Evolutionary conservation across 116 monocot species (phyloP), one percentile per base, ranked within the genome.

Genomic region (Thalassia testudinum): DNA sequence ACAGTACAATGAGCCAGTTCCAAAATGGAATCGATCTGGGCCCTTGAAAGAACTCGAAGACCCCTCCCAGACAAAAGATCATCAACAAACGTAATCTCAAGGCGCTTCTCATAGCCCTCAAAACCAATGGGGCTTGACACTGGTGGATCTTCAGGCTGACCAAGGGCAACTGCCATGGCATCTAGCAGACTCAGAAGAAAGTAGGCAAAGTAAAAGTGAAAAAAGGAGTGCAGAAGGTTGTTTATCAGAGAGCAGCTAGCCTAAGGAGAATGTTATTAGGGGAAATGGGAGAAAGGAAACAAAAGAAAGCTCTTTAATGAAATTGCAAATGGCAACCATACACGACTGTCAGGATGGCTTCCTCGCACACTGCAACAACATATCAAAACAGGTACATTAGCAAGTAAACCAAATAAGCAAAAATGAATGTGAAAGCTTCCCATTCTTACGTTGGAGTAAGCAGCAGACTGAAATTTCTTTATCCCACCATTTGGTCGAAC

Each of bases 401-500:
- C 5, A 37, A n/a, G 5, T 15, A 47, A 18, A 20, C 26, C 2
- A 8, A 23, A 43, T 7, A 22, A 21, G 49, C 21, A 29, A 40
- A 0, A n/a, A 47, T 43, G 11, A 0, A 37, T 42, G 19, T 1
- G n/a, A 62, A 42, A 18, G 1, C 24, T 21, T 61, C 50, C 23
- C 0, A 45, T 56, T n/a, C 70, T 72, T 74, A 85, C 82, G 80
- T 92, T 92, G 72, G 92, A 92, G 83, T 92, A 92, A 15, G 92
- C 92, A 92, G 92, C 92, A 69, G 92, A 87, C 12, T 75, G 77
- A 66, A 92, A 92, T 43, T 87, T 91, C 85, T 80, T 83, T 67
- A 86, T 83, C 59, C 75, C 92, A 21, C 92, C 92, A 54, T 83
- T 62, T 28, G 92, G 87, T 70, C 87, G 87, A 83, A 92, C 68